phyloP scores from a whole-genome alignment of 495 filamentous ascomycete genomes.

The Penicillium chermesinum region DNA sequence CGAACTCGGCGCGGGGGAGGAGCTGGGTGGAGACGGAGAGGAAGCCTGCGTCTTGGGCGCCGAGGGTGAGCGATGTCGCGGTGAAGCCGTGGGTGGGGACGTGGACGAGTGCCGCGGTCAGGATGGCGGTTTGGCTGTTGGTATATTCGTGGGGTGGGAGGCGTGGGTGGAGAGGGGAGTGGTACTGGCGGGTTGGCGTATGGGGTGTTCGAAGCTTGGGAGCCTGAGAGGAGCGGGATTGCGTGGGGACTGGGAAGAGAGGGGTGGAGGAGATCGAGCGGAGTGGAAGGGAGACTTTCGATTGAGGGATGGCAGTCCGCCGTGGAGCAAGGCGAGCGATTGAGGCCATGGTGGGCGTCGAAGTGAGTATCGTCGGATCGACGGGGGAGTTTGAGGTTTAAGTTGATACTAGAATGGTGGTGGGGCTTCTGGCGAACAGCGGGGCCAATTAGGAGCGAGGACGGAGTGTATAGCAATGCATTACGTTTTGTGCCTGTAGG shows the following conservation, averaged over 20 bases:
- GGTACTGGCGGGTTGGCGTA: conserved; percentile 45
- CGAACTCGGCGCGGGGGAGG: conserved; percentile 72
- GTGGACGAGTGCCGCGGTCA: conserved; percentile 71
- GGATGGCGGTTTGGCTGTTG: conserved; percentile 67
- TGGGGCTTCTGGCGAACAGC: too few relatives aligned
- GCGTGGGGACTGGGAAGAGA: neutral
- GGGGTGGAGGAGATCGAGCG: conserved; percentile 4
- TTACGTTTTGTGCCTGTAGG: too few relatives aligned
- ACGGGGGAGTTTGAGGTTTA: neutral
- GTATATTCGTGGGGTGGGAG: conserved; percentile 56
- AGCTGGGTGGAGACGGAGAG: conserved; percentile 80
- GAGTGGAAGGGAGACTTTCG: neutral
- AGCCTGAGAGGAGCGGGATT: conserved; percentile 1
- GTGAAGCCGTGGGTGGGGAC: conserved; percentile 84
- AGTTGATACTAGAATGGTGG: too few relatives aligned
- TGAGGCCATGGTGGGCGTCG: conserved; percentile 11
- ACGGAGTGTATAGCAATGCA: too few relatives aligned
- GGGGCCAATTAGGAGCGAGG: too few relatives aligned
- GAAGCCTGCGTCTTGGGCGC: conserved; percentile 77
- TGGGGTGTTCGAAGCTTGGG: neutral
- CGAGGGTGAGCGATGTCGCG: conserved; percentile 59
- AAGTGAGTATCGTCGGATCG: neutral
- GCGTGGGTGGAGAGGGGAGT: conserved; percentile 62
- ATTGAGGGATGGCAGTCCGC: neutral
- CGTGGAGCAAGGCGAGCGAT: conserved; percentile 9